phyloP scores from a whole-genome alignment of 768 basidiomycete genomes.

The Boletus barrowsii region DNA sequence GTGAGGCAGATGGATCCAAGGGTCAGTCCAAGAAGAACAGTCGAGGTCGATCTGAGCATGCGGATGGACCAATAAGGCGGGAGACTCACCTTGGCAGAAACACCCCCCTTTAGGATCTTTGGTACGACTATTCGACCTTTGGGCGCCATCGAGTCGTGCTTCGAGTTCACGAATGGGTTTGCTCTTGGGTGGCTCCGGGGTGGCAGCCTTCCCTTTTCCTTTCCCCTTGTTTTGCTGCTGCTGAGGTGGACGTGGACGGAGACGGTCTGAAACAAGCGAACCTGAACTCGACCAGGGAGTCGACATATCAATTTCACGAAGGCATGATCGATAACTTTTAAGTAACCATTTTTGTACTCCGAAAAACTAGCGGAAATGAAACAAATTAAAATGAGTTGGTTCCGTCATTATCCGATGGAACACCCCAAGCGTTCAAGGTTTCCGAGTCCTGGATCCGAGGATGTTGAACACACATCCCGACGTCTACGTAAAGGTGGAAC shows the following conservation, averaged over 20 bases:
- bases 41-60: neutral
- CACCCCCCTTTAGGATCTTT: slow-evolving; percentile 65
- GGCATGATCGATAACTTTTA: neutral
- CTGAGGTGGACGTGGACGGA: slow-evolving; percentile 33
- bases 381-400: no score
- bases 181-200: slow-evolving; percentile 42
- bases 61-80: neutral
- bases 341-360: no score
- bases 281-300: slow-evolving; percentile 32
- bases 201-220: slow-evolving; percentile 41
- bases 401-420: no score
- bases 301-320: slow-evolving; percentile 1
- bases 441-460: no score
- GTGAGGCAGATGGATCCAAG: neutral
- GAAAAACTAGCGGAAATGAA: no score
- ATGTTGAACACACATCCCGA: no score
- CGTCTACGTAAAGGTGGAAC: no score
- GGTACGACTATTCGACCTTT: slow-evolving; percentile 30
- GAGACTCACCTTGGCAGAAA: slow-evolving; percentile 59
- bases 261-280: slow-evolving; percentile 56
- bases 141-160: slow-evolving; percentile 40
- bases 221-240: slow-evolving; percentile 25
- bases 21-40: neutral
- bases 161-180: slow-evolving; percentile 48
- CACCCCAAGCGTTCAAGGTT: no score